Conservation (phyloP, 257 asterid genomes). For the Craterostigma plantagineum region DNA sequence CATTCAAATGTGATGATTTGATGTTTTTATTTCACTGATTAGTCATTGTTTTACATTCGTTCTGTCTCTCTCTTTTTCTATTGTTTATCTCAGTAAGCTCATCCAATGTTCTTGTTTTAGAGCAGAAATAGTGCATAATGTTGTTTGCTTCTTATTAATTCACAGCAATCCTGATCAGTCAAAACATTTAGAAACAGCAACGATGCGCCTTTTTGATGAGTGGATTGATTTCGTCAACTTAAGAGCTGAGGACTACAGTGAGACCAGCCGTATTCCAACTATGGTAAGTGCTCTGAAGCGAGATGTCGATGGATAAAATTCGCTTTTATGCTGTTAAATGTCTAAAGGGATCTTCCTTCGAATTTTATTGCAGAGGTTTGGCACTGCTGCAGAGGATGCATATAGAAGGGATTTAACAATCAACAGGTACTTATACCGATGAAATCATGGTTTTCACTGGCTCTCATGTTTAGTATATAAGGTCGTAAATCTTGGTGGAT, state of each 20-base stretch:
- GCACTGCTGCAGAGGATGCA: constrained; percentile 84
- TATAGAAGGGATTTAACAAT: constrained; percentile 85
- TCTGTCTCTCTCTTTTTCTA: no score
- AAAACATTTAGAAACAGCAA: constrained; percentile 95
- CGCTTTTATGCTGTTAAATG: not conserved
- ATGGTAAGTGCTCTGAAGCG: constrained; percentile 28
- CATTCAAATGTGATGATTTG: not conserved
- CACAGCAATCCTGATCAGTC: constrained; percentile 91
- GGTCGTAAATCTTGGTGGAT: no score
- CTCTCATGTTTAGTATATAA: not conserved
- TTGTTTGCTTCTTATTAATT: constrained; percentile 5
- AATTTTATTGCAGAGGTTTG: constrained; percentile 42
- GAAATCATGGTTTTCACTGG: not conserved
- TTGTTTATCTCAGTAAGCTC: no score
- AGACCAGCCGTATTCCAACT: constrained; percentile 76
- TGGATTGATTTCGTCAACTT: constrained; percentile 94
- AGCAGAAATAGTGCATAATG: not conserved
- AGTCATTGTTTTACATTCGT: not conserved
- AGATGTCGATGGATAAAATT: not conserved
- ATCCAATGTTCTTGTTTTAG: not conserved
- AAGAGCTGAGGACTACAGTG: constrained; percentile 80
- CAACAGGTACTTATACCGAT: constrained; percentile 42
- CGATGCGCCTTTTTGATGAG: constrained; percentile 61
- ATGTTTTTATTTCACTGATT: not conserved
- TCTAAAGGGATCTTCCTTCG: not conserved